Base-by-base conservation (phyloP, 768 basidiomycete genomes). In the Mycena epipterygia region DNA sequence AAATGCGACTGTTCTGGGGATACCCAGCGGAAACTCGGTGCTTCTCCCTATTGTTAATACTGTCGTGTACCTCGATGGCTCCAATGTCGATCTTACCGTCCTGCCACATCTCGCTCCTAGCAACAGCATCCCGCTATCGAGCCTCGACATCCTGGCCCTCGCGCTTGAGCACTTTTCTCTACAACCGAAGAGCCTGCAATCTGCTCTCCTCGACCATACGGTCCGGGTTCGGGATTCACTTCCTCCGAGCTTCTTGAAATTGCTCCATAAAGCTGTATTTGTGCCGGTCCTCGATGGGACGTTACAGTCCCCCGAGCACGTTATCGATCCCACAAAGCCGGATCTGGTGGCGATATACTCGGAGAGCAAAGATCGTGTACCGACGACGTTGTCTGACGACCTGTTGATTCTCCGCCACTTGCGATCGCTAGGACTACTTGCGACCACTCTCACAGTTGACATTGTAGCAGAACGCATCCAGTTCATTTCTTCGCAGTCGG, bases 391-490 rank as follows among this genome's bases (percentile, higher is more conserved):
- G 12, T 33, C 49, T 8, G 64, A 74, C 14, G 71, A 68, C 29
- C 7, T 62, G 16, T 37, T 63, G 8, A 46, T 71, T 29, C 72
- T 73, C 14, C 64, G 69, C 35, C 69, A 73, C 48, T 32, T 75
- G 46, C 74, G 70, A 5, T 56, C 70, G 0, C 64, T 85, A 2
- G 59, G 69, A 13, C 65, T 87, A 14, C 65, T 85, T 58, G 72
- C 80, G 51, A 61, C 60, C 2, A 52, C 59, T 0, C 75, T 87
- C 13, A 81, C 82, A 0, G 19, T 74, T 0, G 74, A 76, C 7
- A 77, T 84, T 2, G 74, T 83, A 5, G 64, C 65, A n/a, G 85
- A 87, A 29, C 80, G 82, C 0, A 82, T 85, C 33, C 62, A 72
- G 9, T 76, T 75, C 61, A 82, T 86, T 46, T 77, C 82, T 0